Conservation (phyloP, 2,329 filamentous ascomycete genomes). For the Davidsoniella eucalypti region DNA sequence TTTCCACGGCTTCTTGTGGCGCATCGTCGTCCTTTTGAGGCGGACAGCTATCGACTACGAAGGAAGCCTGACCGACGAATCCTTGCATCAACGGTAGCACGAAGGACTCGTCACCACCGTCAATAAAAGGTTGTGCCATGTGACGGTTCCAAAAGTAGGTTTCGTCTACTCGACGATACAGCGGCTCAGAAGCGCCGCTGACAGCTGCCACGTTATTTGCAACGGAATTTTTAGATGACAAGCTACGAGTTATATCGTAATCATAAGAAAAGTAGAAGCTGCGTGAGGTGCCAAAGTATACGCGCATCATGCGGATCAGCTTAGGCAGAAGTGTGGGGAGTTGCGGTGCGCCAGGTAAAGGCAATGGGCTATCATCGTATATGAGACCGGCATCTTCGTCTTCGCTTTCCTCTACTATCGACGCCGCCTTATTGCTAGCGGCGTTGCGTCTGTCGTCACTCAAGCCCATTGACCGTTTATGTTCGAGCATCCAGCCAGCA, state of each 20-base stretch:
- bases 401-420: conserved; percentile 12
- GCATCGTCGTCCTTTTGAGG: conserved; percentile 33
- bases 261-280: conserved; percentile 97
- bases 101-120: conserved; percentile 53
- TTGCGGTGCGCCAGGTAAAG: conserved; percentile 1
- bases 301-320: conserved; percentile 63
- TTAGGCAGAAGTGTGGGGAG: conserved; percentile 54
- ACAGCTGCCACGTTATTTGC: conserved; percentile 19
- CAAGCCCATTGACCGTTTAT: conserved; percentile 52
- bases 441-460: conserved; percentile 24
- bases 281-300: conserved; percentile 64
- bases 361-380: conserved; percentile 6
- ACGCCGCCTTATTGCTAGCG: conserved; percentile 24
- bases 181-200: conserved; percentile 26
- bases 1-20: conserved; percentile 29
- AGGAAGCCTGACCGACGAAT: conserved; percentile 75
- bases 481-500: conserved; percentile 61
- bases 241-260: conserved; percentile 65
- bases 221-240: conserved; percentile 26
- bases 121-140: conserved; percentile 56
- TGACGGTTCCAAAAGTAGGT: conserved; percentile 85
- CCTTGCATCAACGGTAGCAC: conserved; percentile 80
- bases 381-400: conserved; percentile 9
- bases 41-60: conserved; percentile 51
- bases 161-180: conserved; percentile 58